Conservation (phyloP, 2,329 filamentous ascomycete species). For the Monilinia laxa region DNA sequence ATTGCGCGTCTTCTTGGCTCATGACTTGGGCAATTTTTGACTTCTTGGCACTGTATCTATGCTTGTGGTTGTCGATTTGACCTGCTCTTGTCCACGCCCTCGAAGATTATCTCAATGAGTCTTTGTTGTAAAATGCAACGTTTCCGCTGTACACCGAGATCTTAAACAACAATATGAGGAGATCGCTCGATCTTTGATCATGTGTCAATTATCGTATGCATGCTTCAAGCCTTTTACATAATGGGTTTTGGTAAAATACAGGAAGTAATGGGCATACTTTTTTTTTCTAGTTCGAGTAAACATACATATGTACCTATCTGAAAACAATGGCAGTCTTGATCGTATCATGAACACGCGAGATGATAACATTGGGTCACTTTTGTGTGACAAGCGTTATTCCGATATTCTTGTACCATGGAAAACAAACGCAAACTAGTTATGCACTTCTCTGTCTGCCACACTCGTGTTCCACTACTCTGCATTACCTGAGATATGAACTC, state of each 20-base stretch:
- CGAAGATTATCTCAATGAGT: background rate
- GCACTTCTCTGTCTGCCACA: background rate
- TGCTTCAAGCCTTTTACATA: background rate
- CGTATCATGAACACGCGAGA: background rate
- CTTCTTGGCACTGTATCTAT: background rate
- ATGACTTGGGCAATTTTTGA: background rate
- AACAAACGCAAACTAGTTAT: background rate
- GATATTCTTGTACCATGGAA: constrained; percentile 5
- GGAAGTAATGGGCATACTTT: background rate
- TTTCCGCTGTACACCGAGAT: background rate
- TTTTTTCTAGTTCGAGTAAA: background rate
- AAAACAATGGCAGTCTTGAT: background rate
- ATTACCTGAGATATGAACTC: background rate
- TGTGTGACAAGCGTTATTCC: constrained; percentile 1
- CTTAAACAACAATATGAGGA: background rate
- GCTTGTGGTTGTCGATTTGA: background rate
- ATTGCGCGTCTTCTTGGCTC: constrained; percentile 11
- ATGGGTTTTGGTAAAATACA: too few species aligned
- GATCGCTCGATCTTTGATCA: background rate
- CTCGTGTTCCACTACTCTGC: background rate
- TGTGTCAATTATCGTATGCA: background rate
- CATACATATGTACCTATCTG: background rate
- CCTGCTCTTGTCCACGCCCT: background rate
- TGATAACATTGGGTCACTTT: background rate
- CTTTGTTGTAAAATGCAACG: constrained; percentile 1